These are phyloP conservation scores for Didymella sp. DNA, from an alignment of 2,329 filamentous ascomycete species.

Conservation along the genomic window DNA sequence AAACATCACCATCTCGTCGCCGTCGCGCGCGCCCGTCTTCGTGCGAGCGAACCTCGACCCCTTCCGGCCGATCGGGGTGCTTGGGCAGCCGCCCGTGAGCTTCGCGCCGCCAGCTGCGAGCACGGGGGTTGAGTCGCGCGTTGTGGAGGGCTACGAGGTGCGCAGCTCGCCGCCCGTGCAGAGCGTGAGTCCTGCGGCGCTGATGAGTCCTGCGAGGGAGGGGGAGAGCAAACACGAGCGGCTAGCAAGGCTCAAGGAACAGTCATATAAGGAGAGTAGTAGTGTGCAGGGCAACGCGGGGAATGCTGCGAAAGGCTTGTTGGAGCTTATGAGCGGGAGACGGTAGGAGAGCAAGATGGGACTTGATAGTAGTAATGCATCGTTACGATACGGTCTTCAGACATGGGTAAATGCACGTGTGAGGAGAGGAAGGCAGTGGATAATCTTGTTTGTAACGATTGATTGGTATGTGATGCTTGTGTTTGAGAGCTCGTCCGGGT, in stretches of 20 bases:
- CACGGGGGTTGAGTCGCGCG: constrained; percentile 49
- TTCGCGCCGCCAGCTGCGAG: constrained; percentile 33
- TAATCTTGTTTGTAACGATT: constrained; percentile 8
- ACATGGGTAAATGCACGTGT: constrained; percentile 4
- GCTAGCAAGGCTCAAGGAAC: constrained; percentile 36
- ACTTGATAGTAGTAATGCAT: constrained; percentile 8
- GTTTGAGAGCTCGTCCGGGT: constrained; percentile 1
- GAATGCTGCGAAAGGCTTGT: constrained; percentile 61
- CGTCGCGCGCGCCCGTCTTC: constrained; percentile 32
- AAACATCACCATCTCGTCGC: constrained; percentile 42
- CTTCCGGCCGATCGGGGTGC: constrained; percentile 37
- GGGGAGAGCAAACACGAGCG: constrained; percentile 32
- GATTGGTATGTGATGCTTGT: constrained; percentile 8
- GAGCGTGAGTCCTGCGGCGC: constrained; percentile 9
- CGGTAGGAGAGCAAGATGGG: constrained; percentile 20
- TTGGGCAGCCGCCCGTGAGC: constrained; percentile 50
- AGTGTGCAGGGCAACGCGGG: constrained; percentile 53
- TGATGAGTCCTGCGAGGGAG: constrained; percentile 7
- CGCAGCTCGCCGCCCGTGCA: constrained; percentile 40
- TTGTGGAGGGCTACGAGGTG: constrained; percentile 38
- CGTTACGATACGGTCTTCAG: constrained; percentile 6
- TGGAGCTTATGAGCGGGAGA: constrained; percentile 54
- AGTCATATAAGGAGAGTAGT: constrained; percentile 45
- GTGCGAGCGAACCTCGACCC: constrained; percentile 44
- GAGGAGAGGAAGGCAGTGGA: neutral